Evolutionary conservation across 345 rosid species (phyloP).

Genomic region (Eucalyptus paniculata): DNA sequence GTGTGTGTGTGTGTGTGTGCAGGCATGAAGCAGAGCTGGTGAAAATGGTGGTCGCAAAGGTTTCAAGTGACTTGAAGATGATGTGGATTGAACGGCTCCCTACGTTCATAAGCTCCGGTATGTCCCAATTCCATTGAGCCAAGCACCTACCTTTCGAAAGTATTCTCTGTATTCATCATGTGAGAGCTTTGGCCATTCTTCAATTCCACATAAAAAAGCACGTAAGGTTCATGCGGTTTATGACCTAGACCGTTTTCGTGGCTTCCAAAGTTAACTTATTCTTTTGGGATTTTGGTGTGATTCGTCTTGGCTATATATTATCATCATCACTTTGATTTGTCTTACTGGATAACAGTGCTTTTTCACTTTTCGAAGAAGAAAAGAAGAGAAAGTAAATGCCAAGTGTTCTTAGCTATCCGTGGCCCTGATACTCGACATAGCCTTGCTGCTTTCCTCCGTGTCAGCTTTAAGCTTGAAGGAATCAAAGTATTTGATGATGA

Average conservation of each 20-base stretch:
- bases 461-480: neutral
- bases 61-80: neutral
- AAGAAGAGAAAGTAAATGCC: neutral
- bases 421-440: neutral
- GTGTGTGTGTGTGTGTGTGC: neutral
- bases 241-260: neutral
- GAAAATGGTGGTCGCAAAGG: neutral
- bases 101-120: neutral
- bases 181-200: neutral
- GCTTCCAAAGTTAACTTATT: neutral
- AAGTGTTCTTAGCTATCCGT: neutral
- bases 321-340: neutral
- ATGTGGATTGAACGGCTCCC: neutral
- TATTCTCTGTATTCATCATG: neutral
- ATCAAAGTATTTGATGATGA: neutral
- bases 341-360: neutral
- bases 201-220: neutral
- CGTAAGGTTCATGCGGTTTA: neutral
- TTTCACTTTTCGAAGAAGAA: neutral
- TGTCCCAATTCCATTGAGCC: neutral
- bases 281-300: neutral
- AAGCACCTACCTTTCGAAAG: neutral
- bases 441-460: neutral
- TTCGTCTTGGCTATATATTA: neutral
- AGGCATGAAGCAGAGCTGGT: neutral